Conservation (phyloP, 345 rosid genomes). For the Erysimum cheiranthoides region DNA sequence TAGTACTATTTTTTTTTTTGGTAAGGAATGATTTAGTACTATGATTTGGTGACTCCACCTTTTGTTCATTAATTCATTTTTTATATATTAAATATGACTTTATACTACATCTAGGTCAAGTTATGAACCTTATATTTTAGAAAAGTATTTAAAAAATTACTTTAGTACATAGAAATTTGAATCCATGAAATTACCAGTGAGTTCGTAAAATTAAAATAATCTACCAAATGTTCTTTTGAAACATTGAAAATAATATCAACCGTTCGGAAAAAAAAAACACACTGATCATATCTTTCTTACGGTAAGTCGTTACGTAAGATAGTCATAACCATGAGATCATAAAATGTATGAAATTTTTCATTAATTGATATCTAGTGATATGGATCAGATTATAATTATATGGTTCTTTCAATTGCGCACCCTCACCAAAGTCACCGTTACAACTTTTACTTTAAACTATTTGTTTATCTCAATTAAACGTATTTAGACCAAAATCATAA, state of each 20-base stretch:
- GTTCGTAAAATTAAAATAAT: not conserved
- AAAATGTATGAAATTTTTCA: not conserved
- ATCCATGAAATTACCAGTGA: constrained; percentile 13
- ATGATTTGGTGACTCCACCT: constrained; percentile 27
- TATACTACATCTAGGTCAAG: constrained; percentile 8
- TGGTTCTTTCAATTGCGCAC: constrained; percentile 13
- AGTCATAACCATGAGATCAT: constrained; percentile 17
- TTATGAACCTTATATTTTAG: not conserved
- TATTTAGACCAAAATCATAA: constrained; percentile 23
- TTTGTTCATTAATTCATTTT: not conserved
- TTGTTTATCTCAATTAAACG: constrained; percentile 18
- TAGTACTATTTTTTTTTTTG: too few species aligned
- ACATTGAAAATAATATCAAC: not conserved
- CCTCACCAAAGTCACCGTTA: not conserved
- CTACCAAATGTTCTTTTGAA: not conserved
- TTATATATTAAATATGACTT: not conserved
- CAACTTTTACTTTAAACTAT: constrained; percentile 22
- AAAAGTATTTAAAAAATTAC: not conserved
- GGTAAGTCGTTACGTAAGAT: not conserved
- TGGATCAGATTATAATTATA: constrained; percentile 9
- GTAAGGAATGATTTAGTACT: constrained; percentile 10
- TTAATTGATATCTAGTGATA: not conserved
- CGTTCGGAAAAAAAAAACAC: too few species aligned
- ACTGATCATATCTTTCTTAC: not conserved
- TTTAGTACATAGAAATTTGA: constrained; percentile 1